Evolutionary conservation across 2,329 filamentous ascomycete genomes (phyloP).

Genomic region (Clonostachys byssicola): DNA sequence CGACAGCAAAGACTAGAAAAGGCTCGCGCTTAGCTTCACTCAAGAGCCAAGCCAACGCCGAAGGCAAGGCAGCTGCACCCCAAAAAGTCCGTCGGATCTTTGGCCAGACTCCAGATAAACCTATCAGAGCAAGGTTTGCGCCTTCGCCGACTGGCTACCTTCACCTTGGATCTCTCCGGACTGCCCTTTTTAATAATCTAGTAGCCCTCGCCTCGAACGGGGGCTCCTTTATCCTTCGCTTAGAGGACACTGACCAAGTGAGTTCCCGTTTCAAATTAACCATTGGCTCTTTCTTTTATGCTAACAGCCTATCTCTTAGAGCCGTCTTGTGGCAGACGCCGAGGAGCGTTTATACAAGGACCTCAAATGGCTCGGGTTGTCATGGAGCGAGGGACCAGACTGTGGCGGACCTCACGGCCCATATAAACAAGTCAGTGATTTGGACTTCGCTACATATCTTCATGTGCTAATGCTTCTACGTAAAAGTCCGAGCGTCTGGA

Average conservation of each 20-base stretch:
- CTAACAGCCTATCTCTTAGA: conserved; percentile 40
- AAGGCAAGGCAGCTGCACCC: not conserved
- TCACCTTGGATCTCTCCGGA: conserved; percentile 86
- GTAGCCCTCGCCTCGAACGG: conserved; percentile 76
- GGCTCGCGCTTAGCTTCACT: conserved; percentile 5
- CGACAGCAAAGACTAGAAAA: not conserved
- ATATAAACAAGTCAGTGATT: conserved; percentile 67
- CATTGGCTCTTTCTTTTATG: conserved; percentile 1
- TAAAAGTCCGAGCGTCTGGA: conserved; percentile 70
- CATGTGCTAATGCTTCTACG: not conserved
- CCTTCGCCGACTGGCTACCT: conserved; percentile 93
- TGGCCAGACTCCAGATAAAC: conserved; percentile 48
- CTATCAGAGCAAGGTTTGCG: conserved; percentile 69
- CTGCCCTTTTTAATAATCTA: conserved; percentile 92
- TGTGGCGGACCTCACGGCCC: conserved; percentile 79
- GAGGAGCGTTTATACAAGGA: conserved; percentile 76
- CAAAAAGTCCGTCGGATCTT: conserved; percentile 12
- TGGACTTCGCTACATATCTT: not conserved
- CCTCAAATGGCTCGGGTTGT: conserved; percentile 80
- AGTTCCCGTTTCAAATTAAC: conserved; percentile 12
- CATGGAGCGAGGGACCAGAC: conserved; percentile 93
- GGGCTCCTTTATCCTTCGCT: conserved; percentile 83
- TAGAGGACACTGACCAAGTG: conserved; percentile 95
- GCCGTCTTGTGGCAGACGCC: conserved; percentile 75
- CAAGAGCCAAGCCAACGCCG: not conserved